Conservation (phyloP, 805 yeast species). For the Saturnispora sanitii region DNA sequence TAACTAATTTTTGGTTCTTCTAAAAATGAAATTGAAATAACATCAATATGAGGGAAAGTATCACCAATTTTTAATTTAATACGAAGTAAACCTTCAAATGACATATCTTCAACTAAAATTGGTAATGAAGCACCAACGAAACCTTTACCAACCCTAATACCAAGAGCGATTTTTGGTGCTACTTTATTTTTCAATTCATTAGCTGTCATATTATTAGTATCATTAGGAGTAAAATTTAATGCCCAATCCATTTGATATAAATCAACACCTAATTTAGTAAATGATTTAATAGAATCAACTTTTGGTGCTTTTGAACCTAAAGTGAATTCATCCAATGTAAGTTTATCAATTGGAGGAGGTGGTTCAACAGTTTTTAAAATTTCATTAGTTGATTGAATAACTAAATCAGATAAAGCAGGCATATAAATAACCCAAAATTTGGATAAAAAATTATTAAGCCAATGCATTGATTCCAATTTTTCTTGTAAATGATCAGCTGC, state of each 20-base stretch:
- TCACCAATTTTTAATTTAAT: conserved; percentile 52
- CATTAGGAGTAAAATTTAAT: conserved; percentile 71
- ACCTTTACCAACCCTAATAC: conserved; percentile 74
- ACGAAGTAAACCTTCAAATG: conserved; percentile 60
- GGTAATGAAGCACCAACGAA: conserved; percentile 68
- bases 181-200: conserved; percentile 59
- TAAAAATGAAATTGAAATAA: conserved; percentile 60
- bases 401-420: conserved; percentile 77
- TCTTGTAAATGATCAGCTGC: conserved; percentile 57
- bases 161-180: conserved; percentile 73
- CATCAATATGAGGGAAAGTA: conserved; percentile 68
- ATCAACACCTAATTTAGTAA: conserved; percentile 57
- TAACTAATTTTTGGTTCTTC: conserved; percentile 76
- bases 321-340: conserved; percentile 68
- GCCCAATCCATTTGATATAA: conserved; percentile 78
- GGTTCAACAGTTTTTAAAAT: conserved; percentile 64
- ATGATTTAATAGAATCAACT: conserved; percentile 61
- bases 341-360: conserved; percentile 71
- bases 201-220: conserved; percentile 75
- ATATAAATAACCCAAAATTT: conserved; percentile 84
- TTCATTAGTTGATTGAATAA: conserved; percentile 58
- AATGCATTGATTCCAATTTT: conserved; percentile 63
- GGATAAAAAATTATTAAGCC: conserved; percentile 69
- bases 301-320: conserved; percentile 75
- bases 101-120: conserved; percentile 73